Base-by-base conservation (phyloP, 208 protist genomes). In the Leishmania martiniquensis region DNA sequence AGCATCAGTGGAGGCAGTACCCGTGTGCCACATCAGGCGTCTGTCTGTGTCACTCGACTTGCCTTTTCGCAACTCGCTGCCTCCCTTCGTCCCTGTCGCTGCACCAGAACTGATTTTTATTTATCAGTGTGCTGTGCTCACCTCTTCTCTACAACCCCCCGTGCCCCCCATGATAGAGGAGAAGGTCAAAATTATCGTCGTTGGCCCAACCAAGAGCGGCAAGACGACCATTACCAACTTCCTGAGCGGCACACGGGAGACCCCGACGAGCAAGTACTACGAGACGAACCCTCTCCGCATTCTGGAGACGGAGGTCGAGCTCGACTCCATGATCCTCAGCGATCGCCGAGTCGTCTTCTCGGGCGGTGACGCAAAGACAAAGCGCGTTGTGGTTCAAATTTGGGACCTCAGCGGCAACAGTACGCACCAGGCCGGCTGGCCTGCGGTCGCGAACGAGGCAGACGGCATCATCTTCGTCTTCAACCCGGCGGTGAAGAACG, bases 391-490 rank as follows among this genome's bases (percentile, higher is more conserved):
- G 29, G 93, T 97, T 57, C 93, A 98, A 76, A 66, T 98, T 72
- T 98, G 96, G 95, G 96, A 98, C 65, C 63, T 97, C 12, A 82
- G 89, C 42, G 96, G 96, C 70, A 95, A 82, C 82, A 87, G 82
- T 72, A 93, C 92, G 70, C 87, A 95, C 69, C 94, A 98, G 81
- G 82, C 90, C 10, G 86, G 93, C 57, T 98, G 96, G 96, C 89
- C 93, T 22, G 93, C 94, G n/a, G 86, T 96, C 17, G 86, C 89
- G 17, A 72, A 80, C 47, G 81, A 91, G 62, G 87, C 92, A 9
- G 87, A 95, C 51, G 96, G 90, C n/a, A 93, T 97, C 52, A 86
- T 98, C 65, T 95, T 95, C 51, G 92, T 97, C 55, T 97, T 95
- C 74, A 96, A 97, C 74, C 91, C 93, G 0, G 90, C 87, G 60